Percentiles rank a stretch among this genome's conserved stretches.
Evolutionary conservation across 1,139 yeast species (phyloP).

Genomic region (Pichia kudriavzevii): DNA sequence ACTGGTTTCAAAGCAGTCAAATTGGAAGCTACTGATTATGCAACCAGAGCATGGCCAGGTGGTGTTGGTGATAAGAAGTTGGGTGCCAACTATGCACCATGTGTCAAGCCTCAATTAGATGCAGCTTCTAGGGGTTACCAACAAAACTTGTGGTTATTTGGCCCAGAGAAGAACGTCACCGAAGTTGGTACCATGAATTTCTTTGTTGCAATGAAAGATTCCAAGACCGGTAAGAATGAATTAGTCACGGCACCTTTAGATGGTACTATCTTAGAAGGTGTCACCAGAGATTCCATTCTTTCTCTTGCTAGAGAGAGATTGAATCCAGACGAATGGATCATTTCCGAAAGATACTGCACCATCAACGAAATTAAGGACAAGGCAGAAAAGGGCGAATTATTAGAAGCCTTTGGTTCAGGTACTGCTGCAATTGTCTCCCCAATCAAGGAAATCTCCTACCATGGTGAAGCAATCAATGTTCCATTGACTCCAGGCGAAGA

Average conservation of each 20-base stretch:
- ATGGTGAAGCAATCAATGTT: conserved; percentile 60
- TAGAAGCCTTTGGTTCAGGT: conserved; percentile 96
- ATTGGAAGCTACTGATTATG: conserved; percentile 89
- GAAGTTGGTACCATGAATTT: conserved; percentile 98
- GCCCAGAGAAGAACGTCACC: conserved; percentile 80
- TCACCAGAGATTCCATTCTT: conserved; percentile 86
- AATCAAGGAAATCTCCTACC: conserved; percentile 77
- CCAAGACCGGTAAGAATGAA: conserved; percentile 73
- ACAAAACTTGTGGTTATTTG: conserved; percentile 94
- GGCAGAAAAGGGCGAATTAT: conserved; percentile 70
- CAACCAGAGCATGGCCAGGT: conserved; percentile 98
- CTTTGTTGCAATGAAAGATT: conserved; percentile 71
- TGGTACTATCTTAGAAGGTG: conserved; percentile 95
- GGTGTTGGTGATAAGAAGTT: conserved; percentile 94
- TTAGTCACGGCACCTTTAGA: conserved; percentile 94
- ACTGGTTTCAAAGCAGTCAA: conserved; percentile 92
- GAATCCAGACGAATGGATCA: conserved; percentile 64
- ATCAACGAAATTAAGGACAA: conserved; percentile 73
- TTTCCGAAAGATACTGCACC: conserved; percentile 75
- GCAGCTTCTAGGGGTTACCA: conserved; percentile 88
- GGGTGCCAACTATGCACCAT: conserved; percentile 97
- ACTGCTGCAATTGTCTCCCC: conserved; percentile 98
- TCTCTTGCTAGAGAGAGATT: conserved; percentile 68
- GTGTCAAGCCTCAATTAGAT: conserved; percentile 78
- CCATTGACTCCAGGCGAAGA: conserved; percentile 76